Evolutionary conservation across 495 filamentous ascomycete genomes (phyloP).

Genomic region (Daldinia grandis): DNA sequence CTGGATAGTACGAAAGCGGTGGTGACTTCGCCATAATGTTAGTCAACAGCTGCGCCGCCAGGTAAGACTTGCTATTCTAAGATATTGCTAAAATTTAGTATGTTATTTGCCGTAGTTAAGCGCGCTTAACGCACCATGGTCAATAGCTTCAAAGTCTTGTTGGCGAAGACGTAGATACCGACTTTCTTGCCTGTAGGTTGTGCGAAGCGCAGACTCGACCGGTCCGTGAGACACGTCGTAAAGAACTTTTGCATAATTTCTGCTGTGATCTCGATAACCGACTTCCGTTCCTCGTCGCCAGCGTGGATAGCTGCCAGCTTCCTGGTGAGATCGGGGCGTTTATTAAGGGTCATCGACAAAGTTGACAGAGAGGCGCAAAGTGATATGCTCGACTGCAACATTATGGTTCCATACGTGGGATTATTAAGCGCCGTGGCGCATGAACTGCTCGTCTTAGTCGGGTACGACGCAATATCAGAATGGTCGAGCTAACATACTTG

Average conservation of each 20-base stretch:
- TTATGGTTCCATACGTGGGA: slow-evolving; percentile 76
- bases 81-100: slow-evolving; percentile 14
- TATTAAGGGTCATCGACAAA: slow-evolving; percentile 81
- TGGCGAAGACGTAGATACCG: slow-evolving; percentile 90
- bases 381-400: slow-evolving; percentile 79
- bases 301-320: slow-evolving; percentile 60
- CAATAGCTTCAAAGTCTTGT: slow-evolving; percentile 86
- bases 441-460: slow-evolving; percentile 58
- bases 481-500: slow-evolving; percentile 61
- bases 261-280: slow-evolving; percentile 82
- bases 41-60: slow-evolving; percentile 86
- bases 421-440: slow-evolving; percentile 83
- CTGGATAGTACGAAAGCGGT: slow-evolving; percentile 78
- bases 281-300: slow-evolving; percentile 66
- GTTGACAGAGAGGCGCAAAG: slow-evolving; percentile 79
- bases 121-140: slow-evolving; percentile 68
- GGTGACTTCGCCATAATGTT: slow-evolving; percentile 87
- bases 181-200: slow-evolving; percentile 82
- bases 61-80: slow-evolving; percentile 67
- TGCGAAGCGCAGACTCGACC: slow-evolving; percentile 65
- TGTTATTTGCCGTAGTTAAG: not conserved
- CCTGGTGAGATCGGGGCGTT: slow-evolving; percentile 72
- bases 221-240: slow-evolving; percentile 87
- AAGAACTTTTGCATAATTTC: slow-evolving; percentile 91
- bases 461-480: not conserved